Percentiles rank a stretch among this genome's conserved stretches.
Conservation (phyloP, 148 eudicot species). For the Drosera capensis region DNA sequence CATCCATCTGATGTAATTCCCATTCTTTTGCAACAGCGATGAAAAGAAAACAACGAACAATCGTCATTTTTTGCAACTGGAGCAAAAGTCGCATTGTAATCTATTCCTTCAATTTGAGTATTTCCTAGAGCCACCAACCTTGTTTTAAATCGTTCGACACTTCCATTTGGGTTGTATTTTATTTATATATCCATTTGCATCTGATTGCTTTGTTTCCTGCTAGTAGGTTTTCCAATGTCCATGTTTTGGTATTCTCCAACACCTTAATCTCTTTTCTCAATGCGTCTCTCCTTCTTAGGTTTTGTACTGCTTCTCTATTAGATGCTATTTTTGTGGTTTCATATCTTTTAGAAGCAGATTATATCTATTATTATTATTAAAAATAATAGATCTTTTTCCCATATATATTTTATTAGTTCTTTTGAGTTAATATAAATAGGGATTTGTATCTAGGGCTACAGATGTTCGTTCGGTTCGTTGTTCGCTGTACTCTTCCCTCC, state of each 20-base stretch:
- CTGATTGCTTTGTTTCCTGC: not conserved
- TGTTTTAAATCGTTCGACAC: slow-evolving; percentile 1
- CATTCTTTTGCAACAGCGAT: not conserved
- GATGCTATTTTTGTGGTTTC: no score
- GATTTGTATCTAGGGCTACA: no score
- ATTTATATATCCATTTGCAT: slow-evolving; percentile 1
- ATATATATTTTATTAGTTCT: no score
- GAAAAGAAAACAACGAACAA: not conserved
- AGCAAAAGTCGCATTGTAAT: not conserved
- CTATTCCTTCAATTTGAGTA: not conserved
- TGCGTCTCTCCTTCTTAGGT: not conserved
- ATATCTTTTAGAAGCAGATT: no score
- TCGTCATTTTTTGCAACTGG: not conserved
- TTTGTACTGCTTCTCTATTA: not conserved
- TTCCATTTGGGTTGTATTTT: slow-evolving; percentile 1
- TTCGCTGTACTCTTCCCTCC: no score
- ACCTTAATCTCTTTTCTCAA: not conserved
- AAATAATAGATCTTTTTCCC: no score
- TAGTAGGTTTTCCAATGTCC: not conserved
- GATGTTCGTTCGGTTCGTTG: no score
- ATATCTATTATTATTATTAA: no score
- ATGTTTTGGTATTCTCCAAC: not conserved
- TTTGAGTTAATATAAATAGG: no score
- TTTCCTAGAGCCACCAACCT: not conserved
- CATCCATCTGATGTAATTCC: not conserved